Evolutionary conservation across 805 yeast genomes (phyloP).

Genomic region (Starmerella stellata): DNA sequence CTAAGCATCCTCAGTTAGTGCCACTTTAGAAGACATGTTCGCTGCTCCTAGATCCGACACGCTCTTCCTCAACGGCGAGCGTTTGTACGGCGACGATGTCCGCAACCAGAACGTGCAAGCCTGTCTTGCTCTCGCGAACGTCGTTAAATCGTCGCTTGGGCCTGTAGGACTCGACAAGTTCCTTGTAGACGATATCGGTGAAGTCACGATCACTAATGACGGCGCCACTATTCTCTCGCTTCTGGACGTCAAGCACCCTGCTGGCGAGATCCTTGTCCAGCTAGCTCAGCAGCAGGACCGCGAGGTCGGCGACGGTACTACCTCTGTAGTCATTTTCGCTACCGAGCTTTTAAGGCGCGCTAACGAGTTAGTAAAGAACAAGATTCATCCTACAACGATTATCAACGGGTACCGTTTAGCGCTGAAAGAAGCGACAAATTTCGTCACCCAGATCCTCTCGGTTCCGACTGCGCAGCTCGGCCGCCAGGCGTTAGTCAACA

Average conservation of each 20-base stretch:
- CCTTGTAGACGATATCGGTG: slow-evolving; percentile 98
- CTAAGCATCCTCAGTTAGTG: no score
- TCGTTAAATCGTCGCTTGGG: slow-evolving; percentile 79
- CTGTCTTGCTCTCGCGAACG: slow-evolving; percentile 70
- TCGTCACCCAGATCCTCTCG: slow-evolving; percentile 68
- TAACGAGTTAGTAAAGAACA: slow-evolving; percentile 77
- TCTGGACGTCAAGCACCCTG: slow-evolving; percentile 95
- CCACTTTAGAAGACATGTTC: no score
- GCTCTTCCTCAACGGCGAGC: slow-evolving; percentile 87
- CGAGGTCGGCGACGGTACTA: slow-evolving; percentile 97
- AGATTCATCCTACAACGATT: slow-evolving; percentile 94
- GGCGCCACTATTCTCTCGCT: slow-evolving; percentile 90
- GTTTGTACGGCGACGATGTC: slow-evolving; percentile 86
- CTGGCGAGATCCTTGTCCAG: slow-evolving; percentile 91
- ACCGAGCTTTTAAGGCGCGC: slow-evolving; percentile 83
- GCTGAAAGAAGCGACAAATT: slow-evolving; percentile 71
- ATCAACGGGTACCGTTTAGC: slow-evolving; percentile 94
- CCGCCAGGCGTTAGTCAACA: slow-evolving; percentile 67
- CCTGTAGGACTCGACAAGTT: slow-evolving; percentile 97
- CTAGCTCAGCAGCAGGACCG: slow-evolving; percentile 97
- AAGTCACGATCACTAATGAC: slow-evolving; percentile 94
- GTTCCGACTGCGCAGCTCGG: slow-evolving; percentile 61
- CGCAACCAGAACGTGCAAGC: slow-evolving; percentile 89
- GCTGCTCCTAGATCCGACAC: slow-evolving; percentile 35
- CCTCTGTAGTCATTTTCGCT: slow-evolving; percentile 92